phyloP scores from a whole-genome alignment of 306 rosid genomes.

The Leucaena leucocephala region DNA sequence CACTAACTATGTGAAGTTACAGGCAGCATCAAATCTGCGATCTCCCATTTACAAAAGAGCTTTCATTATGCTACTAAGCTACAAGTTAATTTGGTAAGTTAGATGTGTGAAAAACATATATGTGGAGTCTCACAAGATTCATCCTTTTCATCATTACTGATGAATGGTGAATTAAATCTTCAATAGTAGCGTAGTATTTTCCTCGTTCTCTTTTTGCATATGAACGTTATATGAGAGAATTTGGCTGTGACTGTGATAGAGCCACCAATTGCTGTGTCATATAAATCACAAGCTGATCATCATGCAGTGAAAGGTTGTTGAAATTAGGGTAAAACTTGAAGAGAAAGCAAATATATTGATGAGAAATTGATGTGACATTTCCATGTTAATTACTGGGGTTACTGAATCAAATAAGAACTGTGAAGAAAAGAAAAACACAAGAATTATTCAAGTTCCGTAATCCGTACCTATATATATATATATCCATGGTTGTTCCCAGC shows the following conservation, averaged over 20 bases:
- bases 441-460: constrained; percentile 28
- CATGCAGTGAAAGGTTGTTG: constrained; percentile 27
- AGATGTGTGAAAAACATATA: neutral
- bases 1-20: no score
- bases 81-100: no score
- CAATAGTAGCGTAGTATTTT: neutral
- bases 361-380: constrained; percentile 41
- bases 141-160: neutral
- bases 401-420: constrained; percentile 27
- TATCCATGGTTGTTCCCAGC: constrained; percentile 20
- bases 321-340: constrained; percentile 31
- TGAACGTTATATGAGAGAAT: neutral
- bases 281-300: constrained; percentile 7
- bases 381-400: neutral
- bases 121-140: neutral
- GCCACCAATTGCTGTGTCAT: neutral
- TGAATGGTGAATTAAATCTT: neutral
- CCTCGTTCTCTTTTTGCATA: neutral
- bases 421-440: neutral
- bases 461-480: neutral
- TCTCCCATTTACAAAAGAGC: no score
- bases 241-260: neutral
- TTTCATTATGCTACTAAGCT: no score
- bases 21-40: no score
- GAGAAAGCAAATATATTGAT: constrained; percentile 28